Conservation (phyloP, 768 basidiomycete genomes). For the Xerocomus potaroensis region DNA sequence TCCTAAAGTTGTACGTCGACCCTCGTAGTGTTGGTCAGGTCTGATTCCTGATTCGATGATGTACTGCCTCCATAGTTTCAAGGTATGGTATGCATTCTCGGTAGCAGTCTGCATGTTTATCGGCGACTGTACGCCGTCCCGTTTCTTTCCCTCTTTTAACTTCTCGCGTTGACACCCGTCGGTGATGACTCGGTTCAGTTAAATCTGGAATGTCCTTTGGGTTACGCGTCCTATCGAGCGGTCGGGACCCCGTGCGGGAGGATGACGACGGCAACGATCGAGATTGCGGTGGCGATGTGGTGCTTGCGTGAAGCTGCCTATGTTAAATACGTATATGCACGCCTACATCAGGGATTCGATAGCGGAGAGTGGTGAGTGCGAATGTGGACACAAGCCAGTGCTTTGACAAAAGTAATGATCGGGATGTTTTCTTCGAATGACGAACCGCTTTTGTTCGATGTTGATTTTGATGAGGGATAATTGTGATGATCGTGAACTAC, state of each 20-base stretch:
- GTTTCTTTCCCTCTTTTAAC: background rate
- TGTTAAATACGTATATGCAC: background rate
- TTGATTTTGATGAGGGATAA: too few species aligned
- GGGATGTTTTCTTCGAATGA: too few species aligned
- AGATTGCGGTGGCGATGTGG: background rate
- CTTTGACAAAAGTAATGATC: too few species aligned
- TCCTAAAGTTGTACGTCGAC: conserved; percentile 16
- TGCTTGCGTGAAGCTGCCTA: background rate
- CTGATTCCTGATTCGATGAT: conserved; percentile 6
- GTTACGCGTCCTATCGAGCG: conserved; percentile 20
- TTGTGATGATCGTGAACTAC: too few species aligned
- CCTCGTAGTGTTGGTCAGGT: background rate
- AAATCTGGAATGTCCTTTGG: conserved; percentile 36
- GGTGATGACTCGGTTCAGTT: conserved; percentile 25
- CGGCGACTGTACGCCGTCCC: conserved; percentile 16
- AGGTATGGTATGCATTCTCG: conserved; percentile 13
- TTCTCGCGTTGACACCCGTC: too few species aligned
- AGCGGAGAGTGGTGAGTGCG: too few species aligned
- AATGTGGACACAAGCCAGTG: too few species aligned
- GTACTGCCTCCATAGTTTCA: conserved; percentile 17
- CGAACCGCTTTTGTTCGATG: too few species aligned
- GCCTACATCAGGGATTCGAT: background rate
- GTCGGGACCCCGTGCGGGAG: too few species aligned
- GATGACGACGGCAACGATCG: background rate
- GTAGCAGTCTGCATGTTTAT: conserved; percentile 31